These are phyloP conservation scores for Ensete ventricosum DNA, from an alignment of 176 grass and related monocot genomes.

Conservation along the genomic window DNA sequence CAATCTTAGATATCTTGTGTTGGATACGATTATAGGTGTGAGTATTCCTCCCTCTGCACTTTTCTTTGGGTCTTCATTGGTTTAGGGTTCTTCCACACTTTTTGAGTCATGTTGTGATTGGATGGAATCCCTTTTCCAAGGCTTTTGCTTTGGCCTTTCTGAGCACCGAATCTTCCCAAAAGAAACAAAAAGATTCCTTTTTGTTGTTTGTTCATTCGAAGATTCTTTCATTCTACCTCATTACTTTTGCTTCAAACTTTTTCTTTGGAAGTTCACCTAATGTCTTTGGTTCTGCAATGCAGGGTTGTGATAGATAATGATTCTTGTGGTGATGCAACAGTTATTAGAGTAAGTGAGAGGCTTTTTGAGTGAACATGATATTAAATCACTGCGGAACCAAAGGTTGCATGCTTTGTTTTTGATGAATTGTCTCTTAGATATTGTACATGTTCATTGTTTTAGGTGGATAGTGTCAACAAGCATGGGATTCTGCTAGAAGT, in stretches of 20 bases:
- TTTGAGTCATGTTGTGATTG: background rate
- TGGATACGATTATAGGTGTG: too few relatives aligned
- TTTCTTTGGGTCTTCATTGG: too few relatives aligned
- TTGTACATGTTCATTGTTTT: background rate
- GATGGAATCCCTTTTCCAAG: background rate
- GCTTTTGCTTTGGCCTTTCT: background rate
- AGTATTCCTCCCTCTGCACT: too few relatives aligned
- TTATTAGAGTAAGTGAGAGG: slow-evolving; percentile 41
- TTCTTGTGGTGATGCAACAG: slow-evolving; percentile 37
- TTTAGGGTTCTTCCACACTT: too few relatives aligned
- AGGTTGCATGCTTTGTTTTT: background rate
- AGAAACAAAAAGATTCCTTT: background rate
- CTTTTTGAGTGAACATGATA: background rate
- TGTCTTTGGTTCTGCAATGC: background rate
- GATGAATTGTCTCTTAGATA: background rate
- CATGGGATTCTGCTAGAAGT: slow-evolving; percentile 71
- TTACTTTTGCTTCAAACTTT: background rate
- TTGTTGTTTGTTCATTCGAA: background rate
- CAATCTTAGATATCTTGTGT: too few relatives aligned
- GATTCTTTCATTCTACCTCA: background rate
- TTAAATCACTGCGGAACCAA: background rate
- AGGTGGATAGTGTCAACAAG: slow-evolving; percentile 71
- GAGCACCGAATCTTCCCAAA: background rate
- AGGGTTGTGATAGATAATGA: slow-evolving; percentile 70
- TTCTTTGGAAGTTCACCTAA: background rate